phyloP scores from a whole-genome alignment of 352 stramenopile species.

The Phytopythium montanum region DNA sequence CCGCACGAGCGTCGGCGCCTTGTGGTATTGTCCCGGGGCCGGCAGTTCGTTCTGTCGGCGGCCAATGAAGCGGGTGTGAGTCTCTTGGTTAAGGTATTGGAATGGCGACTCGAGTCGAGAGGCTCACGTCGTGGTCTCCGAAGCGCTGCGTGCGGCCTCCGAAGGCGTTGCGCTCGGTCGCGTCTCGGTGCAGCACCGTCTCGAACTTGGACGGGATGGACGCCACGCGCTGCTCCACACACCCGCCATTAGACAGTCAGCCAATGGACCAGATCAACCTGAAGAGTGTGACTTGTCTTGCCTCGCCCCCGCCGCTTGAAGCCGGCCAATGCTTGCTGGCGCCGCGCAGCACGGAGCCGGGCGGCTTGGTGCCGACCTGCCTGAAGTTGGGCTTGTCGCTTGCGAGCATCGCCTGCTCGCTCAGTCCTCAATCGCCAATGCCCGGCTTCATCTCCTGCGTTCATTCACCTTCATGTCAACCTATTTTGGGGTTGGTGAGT shows the following conservation, averaged over 20 bases:
- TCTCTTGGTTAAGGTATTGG: no score
- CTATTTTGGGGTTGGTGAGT: neutral
- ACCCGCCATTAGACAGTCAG: neutral
- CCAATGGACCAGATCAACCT: neutral
- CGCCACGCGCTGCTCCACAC: slow-evolving; percentile 33
- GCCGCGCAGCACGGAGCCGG: slow-evolving; percentile 27
- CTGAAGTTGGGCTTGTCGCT: slow-evolving; percentile 47
- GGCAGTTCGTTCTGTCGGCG: slow-evolving; percentile 58
- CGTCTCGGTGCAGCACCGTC: slow-evolving; percentile 58
- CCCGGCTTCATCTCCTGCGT: neutral
- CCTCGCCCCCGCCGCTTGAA: slow-evolving; percentile 5
- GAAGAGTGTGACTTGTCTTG: slow-evolving; percentile 5
- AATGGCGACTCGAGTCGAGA: no score
- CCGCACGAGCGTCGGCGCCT: slow-evolving; percentile 51
- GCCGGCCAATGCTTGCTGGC: slow-evolving; percentile 1
- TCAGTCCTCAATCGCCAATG: neutral
- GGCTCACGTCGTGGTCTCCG: slow-evolving; percentile 40
- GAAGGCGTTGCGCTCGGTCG: slow-evolving; percentile 61
- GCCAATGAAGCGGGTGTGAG: neutral
- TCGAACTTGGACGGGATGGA: slow-evolving; percentile 84
- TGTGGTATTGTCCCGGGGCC: slow-evolving; percentile 70
- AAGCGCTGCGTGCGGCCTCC: slow-evolving; percentile 67
- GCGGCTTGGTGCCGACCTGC: slow-evolving; percentile 50
- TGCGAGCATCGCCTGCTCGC: neutral
- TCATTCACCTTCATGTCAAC: neutral